These are phyloP conservation scores for Hemileccinum impolitum DNA, from an alignment of 768 basidiomycete genomes.

Conservation along the genomic window DNA sequence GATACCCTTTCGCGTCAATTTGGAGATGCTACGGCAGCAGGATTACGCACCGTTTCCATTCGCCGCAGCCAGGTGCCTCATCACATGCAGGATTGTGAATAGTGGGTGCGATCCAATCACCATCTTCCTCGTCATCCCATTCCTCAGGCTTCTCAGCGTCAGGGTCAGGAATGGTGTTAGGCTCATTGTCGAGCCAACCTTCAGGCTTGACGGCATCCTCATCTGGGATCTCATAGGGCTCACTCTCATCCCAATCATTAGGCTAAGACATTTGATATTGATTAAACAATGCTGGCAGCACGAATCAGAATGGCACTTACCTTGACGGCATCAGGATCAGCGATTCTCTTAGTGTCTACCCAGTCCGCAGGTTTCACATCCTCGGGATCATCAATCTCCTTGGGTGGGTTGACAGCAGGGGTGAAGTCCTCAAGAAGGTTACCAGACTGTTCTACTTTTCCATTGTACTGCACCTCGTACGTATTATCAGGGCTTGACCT, in stretches of 20 bases:
- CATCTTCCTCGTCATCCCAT: conserved; percentile 99
- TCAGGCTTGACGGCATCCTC: conserved; percentile 87
- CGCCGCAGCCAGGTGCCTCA: conserved; percentile 90
- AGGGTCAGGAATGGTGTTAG: conserved; percentile 78
- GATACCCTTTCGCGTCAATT: not conserved
- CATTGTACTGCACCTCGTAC: conserved; percentile 88
- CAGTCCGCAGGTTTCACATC: conserved; percentile 90
- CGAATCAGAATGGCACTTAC: conserved; percentile 30
- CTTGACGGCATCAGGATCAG: conserved; percentile 83
- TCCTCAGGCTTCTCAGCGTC: conserved; percentile 96
- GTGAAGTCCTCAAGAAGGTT: conserved; percentile 90
- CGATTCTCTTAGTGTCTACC: conserved; percentile 87
- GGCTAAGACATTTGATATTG: conserved; percentile 47
- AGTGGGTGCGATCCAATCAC: conserved; percentile 94
- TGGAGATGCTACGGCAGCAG: not conserved
- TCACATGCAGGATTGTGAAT: conserved; percentile 88
- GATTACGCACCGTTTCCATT: conserved; percentile 71
- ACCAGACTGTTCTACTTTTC: conserved; percentile 74
- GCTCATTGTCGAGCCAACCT: conserved; percentile 94
- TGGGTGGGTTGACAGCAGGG: conserved; percentile 87
- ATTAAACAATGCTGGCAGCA: not conserved
- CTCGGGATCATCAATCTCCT: conserved; percentile 90
- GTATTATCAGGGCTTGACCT: conserved; percentile 83
- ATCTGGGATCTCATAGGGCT: conserved; percentile 88
- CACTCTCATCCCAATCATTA: conserved; percentile 97